Evolutionary conservation across 192 early-diverging fungal genomes (phyloP).

Genomic region (Rhizophagus clarus): DNA sequence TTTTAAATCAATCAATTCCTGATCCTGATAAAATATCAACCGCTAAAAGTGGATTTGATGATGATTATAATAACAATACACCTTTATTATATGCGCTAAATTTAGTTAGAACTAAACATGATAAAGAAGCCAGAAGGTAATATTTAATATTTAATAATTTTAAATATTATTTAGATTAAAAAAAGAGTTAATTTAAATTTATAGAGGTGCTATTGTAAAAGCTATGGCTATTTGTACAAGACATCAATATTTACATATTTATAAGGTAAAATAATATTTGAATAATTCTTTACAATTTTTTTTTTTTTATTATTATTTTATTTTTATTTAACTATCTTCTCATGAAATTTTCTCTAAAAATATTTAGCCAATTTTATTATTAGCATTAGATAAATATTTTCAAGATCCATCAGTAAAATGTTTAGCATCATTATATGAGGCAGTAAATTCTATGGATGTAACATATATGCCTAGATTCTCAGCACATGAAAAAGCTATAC

Average conservation of each 20-base stretch:
- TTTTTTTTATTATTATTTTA: conserved; percentile 9
- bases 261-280: conserved; percentile 52
- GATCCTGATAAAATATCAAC: conserved; percentile 47
- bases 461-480: conserved; percentile 77
- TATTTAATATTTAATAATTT: neutral
- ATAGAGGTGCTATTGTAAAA: conserved; percentile 87
- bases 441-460: conserved; percentile 86
- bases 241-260: conserved; percentile 90
- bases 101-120: conserved; percentile 88
- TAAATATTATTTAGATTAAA: no score
- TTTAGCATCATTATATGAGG: conserved; percentile 75
- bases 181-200: neutral
- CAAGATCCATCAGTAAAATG: conserved; percentile 70
- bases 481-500: conserved; percentile 77
- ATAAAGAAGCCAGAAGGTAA: conserved; percentile 71
- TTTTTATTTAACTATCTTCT: neutral
- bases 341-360: neutral
- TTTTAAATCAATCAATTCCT: conserved; percentile 75
- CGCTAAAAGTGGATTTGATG: conserved; percentile 20
- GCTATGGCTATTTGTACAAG: conserved; percentile 92
- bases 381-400: conserved; percentile 93
- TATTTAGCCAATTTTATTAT: conserved; percentile 77
- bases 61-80: conserved; percentile 44
- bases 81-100: conserved; percentile 90
- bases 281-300: neutral